Base-by-base conservation (phyloP, 2,329 filamentous ascomycete genomes). In the Fusarium sp. region DNA sequence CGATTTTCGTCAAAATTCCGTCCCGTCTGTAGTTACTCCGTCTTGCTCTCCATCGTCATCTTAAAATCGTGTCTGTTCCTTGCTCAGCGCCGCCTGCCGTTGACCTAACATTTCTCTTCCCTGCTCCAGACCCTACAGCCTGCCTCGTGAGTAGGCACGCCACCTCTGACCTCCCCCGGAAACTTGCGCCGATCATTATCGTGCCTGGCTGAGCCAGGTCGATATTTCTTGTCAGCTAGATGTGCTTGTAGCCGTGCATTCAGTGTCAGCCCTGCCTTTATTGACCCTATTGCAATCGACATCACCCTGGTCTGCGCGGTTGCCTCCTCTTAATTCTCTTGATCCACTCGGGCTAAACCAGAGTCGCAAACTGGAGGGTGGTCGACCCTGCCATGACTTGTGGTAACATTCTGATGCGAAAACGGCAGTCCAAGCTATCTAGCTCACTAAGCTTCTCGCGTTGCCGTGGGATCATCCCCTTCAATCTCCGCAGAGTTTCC, bases 151-250 rank as follows among this genome's bases (percentile, higher is more conserved):
- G 62, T 64, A 62, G 62, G 64, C 65, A 73, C 73, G 70, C 73
- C 71, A 75, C 71, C 67, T 68, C 62, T 56, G 37, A 66, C 61
- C 46, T 53, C 58, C 70, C 73, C 73, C 62, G 64, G 71, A 71
- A 72, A 70, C 65, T 65, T 74, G 70, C 37, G 73, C 66, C 70
- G 70, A 74, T 75, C 73, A 68, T 74, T 71, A 64, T 75, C 70
- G 69, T 75, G 70, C 56, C 70, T 73, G 69, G 58, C 65, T 43
- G 61, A 67, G 73, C 65, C 64, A 60, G 67, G 66, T 70, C 58
- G 57, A 73, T 73, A 63, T 51, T 69, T 71, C 52, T 68, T 64
- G 60, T 69, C 64, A 62, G 68, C 65, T 57, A 67, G 61, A 69
- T 62, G 56, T 69, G 58, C 61, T 71, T 52, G 61, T 73, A 74